Evolutionary conservation across 148 eudicot genomes (phyloP).

Genomic region (Persicaria maculosa): DNA sequence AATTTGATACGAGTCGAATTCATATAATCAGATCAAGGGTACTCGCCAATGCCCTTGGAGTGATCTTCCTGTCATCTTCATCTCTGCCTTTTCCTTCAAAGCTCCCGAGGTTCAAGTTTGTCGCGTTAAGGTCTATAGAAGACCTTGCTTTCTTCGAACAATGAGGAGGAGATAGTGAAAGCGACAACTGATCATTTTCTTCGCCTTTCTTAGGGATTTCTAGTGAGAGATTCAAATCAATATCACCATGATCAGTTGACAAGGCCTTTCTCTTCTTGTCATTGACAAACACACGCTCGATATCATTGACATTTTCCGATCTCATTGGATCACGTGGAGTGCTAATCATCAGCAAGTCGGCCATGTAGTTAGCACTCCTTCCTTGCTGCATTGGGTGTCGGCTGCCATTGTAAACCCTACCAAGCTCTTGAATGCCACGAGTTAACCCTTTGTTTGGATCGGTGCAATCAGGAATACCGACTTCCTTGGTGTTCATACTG

Average conservation of each 20-base stretch:
- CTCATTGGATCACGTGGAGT: background rate
- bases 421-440: background rate
- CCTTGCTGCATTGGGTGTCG: background rate
- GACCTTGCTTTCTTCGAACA: background rate
- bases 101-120: background rate
- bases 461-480: background rate
- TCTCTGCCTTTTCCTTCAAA: background rate
- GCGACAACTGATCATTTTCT: background rate
- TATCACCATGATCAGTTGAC: conserved; percentile 1
- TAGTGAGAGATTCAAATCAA: conserved; percentile 12
- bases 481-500: background rate
- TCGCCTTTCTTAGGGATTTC: conserved; percentile 5
- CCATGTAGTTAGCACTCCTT: background rate
- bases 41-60: conserved; percentile 7
- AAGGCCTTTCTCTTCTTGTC: conserved; percentile 8
- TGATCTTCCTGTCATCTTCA: background rate
- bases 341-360: background rate
- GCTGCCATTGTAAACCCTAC: conserved; percentile 8
- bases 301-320: background rate
- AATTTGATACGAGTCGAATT: conserved; percentile 1
- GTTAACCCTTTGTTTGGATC: background rate
- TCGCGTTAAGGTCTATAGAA: conserved; percentile 1
- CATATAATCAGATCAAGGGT: conserved; percentile 16
- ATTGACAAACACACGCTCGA: background rate
- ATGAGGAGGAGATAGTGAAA: conserved; percentile 7